Base-by-base conservation (phyloP, 257 asterid genomes). In the Catharanthus roseus region DNA sequence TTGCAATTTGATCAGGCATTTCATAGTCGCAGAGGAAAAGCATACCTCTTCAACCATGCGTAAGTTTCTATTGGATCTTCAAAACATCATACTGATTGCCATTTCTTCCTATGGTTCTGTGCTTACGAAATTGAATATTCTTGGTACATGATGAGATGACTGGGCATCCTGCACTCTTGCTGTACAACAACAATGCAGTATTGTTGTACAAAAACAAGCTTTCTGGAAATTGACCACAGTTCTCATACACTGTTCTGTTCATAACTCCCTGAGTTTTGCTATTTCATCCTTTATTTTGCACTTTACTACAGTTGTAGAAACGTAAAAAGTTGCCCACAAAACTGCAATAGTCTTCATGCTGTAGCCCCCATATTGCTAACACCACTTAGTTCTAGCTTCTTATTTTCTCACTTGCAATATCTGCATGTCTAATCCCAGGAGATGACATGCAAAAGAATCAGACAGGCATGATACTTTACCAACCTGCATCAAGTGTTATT, bases 1-100 rank as follows among this genome's bases (percentile, higher is more conserved):
- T 56, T 50, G 29, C 54, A 64, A 60, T 77, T 39, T 76, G 72
- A 65, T 63, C 91, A 92, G 98, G 78, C 82, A 63, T 89, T 92
- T 71, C 96, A 85, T 71, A 75, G 92, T 77, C 91, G 85, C 74
- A 83, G 85, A 72, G 96, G 98, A 76, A 90, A 90, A 81, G 98
- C 98, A 1, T 90, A 85, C 82, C 85, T 92, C 67, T 88, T 90
- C 81, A 90, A 77, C 73, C 84, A 77, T 15, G 91, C 73, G 98
- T 92, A 79, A 90, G 98, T 80, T 54, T 21, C 70, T 54, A 63
- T 21, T 15, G 33, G 67, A 38, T 75, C 55, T 67, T 36, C 39
- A 39, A 1, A 28, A 66, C 57, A 24, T 54, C 8, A 15, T 42
- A 53, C 68, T 47, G 33, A 68, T 56, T 26, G 26, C 24, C 42